phyloP scores from a whole-genome alignment of 2,329 filamentous ascomycete species.

The Fusarium transvaalense region DNA sequence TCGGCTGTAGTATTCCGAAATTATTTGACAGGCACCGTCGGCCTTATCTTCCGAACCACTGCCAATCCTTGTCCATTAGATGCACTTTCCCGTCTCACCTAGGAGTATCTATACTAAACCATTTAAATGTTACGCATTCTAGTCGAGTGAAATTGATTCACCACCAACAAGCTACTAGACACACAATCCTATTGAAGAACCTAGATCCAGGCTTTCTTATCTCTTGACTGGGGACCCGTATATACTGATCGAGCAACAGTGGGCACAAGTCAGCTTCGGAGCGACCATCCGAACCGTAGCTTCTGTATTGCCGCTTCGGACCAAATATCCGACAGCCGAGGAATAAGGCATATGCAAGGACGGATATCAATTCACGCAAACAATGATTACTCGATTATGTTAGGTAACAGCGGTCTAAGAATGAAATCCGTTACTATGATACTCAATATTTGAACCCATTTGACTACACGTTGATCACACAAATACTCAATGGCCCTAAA shows the following conservation, averaged over 20 bases:
- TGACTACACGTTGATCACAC: not conserved
- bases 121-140: not conserved
- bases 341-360: not conserved
- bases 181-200: constrained; percentile 1
- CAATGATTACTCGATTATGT: constrained; percentile 7
- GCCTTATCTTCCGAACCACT: constrained; percentile 14
- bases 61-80: not conserved
- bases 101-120: no score
- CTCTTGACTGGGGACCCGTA: not conserved
- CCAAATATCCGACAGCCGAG: constrained; percentile 2
- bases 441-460: not conserved
- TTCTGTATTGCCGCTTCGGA: constrained; percentile 17
- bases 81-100: not conserved
- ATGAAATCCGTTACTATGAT: not conserved
- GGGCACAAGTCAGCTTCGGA: constrained; percentile 10
- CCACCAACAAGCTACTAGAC: not conserved
- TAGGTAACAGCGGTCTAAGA: not conserved
- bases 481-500: not conserved
- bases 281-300: constrained; percentile 7
- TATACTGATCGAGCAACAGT: constrained; percentile 25
- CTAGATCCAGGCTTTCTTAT: not conserved
- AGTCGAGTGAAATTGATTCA: not conserved
- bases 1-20: constrained; percentile 20
- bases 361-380: constrained; percentile 8
- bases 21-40: not conserved